Evolutionary conservation across 345 rosid species (phyloP), one percentile per base, ranked within the genome.

Genomic region (Boechera stricta): DNA sequence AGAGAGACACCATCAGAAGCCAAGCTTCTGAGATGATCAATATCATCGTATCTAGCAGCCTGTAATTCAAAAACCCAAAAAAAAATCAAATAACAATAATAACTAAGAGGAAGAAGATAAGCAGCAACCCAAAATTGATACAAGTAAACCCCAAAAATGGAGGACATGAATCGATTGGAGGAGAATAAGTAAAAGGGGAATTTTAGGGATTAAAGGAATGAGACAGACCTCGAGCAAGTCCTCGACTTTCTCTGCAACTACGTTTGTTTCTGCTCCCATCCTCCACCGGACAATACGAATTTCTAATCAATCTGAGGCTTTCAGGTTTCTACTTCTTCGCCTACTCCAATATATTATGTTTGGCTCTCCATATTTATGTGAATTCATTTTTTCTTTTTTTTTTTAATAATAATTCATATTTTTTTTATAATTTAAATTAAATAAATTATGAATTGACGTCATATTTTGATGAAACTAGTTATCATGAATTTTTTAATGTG

Each of bases 21-120:
- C 64, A 90, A 77, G 82, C 85, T 84, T 79, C 4, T 76, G 48
- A 92, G 74, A 71, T 90, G 92, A 72, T 92, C 99, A 60, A 88
- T 58, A 48, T 95, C 96, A 72, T 87, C 87, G 72, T 87, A 92
- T 67, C 98, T 85, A 49, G 99, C 98, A 62, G 99, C 99, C 97
- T 92, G 82, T n/a, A n/a, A 73, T 76, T 53, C 69, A 72, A 16
- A 45, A 57, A 51, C 29, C 33, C 8, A 35, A 16, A 54, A 74
- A 70, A 62, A 70, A 62, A 29, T 16, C 52, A 47, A 35, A 4
- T 26, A 28, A 47, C 16, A 6, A 8, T 1, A 44, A 41, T 13
- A 35, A 15, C 16, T 33, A 10, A 68, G 73, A 35, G 47, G 24
- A 55, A n/a, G 39, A 53, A 68, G 32, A 18, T 24, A 45, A 61